Base-by-base conservation (phyloP, 306 rosid genomes). In the Astragalus membranaceus region DNA sequence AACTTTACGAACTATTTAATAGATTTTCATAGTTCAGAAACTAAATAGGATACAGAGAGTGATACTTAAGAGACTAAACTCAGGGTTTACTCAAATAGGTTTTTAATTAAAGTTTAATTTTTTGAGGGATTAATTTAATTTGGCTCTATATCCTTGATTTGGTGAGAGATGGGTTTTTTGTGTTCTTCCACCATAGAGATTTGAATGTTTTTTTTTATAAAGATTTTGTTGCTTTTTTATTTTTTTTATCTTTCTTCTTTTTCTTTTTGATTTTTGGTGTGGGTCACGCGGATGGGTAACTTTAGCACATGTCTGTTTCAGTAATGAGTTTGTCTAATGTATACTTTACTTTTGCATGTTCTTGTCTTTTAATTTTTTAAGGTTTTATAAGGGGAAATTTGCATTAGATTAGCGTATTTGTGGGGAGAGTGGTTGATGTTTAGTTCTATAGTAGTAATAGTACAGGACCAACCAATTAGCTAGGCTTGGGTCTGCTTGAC, bases 141-240 rank as follows among this genome's bases (percentile, higher is more conserved):
- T 5, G 1, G 58, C 20, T 71, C 70, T 50, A 32, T 16, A 43
- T 48, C 70, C 57, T 30, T 77, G 72, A 69, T 71, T 67, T 78
- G 92, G 98, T 85, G 98, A 86, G 85, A 80, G 94, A 89, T 85
- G 74, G 72, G 63, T 80, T 72, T 86, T 85, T 79, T 82, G 74
- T 70, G 85, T 81, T 85, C 90, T 85, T 88, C 83, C 85, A 85
- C 91, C 96, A 73, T 33, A 75, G 76, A 66, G 73, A 69, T 74
- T 77, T 76, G 82, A 78, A 29, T 75, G 39, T 67, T 75, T 50
- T 69, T 52, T 16, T 67, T n/a, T 36, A 58, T n/a, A n/a, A n/a
- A n/a, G n/a, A n/a, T n/a, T n/a, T n/a, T n/a, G n/a, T n/a, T n/a
- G n/a, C n/a, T n/a, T n/a, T n/a, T n/a, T n/a, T 1, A 54, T 20